A percentile compares a stretch with the other conserved stretches of the same genome.
Evolutionary conservation across 2,329 filamentous ascomycete species (phyloP).

Genomic region (Colletotrichum chrysophilum): DNA sequence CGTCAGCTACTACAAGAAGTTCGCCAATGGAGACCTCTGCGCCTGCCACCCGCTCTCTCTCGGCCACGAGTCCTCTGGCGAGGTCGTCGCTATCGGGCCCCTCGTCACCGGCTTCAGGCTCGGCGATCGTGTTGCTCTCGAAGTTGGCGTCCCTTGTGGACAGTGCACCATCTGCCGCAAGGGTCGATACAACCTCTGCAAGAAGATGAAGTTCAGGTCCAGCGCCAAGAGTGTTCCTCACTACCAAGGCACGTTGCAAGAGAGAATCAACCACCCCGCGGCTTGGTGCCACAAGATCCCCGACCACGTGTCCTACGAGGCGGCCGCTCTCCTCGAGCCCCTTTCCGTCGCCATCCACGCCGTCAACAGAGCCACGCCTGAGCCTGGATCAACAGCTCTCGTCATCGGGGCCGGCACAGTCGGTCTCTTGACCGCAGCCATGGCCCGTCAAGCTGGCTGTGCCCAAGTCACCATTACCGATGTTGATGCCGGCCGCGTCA

Average conservation of each 20-base stretch:
- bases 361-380: conserved; percentile 58
- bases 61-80: conserved; percentile 66
- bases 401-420: conserved; percentile 70
- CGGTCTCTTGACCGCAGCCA: conserved; percentile 66
- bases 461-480: conserved; percentile 65
- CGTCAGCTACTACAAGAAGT: conserved; percentile 75
- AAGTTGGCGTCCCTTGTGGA: conserved; percentile 61
- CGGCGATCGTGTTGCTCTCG: conserved; percentile 64
- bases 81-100: conserved; percentile 61
- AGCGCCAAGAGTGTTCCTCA: conserved; percentile 68
- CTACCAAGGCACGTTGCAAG: conserved; percentile 67
- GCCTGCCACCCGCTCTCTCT: conserved; percentile 69
- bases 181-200: conserved; percentile 67
- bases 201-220: conserved; percentile 65
- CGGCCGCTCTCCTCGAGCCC: conserved; percentile 65
- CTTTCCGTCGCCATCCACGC: conserved; percentile 68
- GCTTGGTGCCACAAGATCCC: conserved; percentile 70
- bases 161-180: conserved; percentile 55
- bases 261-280: conserved; percentile 67
- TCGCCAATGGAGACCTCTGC: conserved; percentile 73
- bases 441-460: conserved; percentile 66
- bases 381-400: conserved; percentile 61
- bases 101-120: conserved; percentile 56
- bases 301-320: conserved; percentile 61
- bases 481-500: conserved; percentile 62